A percentile compares a stretch with the other conserved stretches of the same genome.
Evolutionary conservation across 305 asterid genomes (phyloP).

Genomic region (Rubia tinctorum): DNA sequence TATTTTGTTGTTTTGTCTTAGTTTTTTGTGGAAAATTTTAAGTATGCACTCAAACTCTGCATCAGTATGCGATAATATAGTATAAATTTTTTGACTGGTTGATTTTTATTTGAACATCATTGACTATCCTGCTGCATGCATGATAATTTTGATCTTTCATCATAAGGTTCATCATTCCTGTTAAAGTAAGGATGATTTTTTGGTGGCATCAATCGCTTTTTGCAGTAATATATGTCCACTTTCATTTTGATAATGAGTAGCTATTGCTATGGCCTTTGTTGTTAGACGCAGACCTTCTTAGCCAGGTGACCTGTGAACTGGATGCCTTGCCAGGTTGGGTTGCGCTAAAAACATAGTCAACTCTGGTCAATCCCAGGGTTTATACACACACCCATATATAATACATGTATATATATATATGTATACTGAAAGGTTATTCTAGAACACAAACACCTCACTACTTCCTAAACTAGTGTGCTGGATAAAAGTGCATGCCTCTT

Average conservation of each 20-base stretch:
- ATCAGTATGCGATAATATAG: neutral
- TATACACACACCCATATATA: too few relatives aligned
- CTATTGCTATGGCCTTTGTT: neutral
- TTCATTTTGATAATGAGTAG: neutral
- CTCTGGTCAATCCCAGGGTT: neutral
- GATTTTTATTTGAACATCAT: neutral
- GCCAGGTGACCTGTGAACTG: neutral
- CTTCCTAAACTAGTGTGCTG: too few relatives aligned
- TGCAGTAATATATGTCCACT: neutral
- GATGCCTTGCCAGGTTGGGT: neutral
- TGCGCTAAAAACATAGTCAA: neutral
- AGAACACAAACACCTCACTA: too few relatives aligned
- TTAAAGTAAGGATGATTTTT: neutral
- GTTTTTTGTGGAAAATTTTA: neutral
- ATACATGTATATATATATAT: too few relatives aligned
- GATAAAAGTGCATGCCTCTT: too few relatives aligned
- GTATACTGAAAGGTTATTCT: too few relatives aligned
- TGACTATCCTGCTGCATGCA: neutral
- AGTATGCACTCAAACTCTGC: neutral
- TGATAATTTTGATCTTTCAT: conserved; percentile 1
- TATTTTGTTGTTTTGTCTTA: neutral
- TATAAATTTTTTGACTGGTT: neutral
- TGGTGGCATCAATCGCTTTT: neutral
- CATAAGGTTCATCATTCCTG: neutral
- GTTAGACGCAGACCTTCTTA: neutral